Base-by-base conservation (phyloP, 176 grass and related monocot genomes). In the Oryza nivara region DNA sequence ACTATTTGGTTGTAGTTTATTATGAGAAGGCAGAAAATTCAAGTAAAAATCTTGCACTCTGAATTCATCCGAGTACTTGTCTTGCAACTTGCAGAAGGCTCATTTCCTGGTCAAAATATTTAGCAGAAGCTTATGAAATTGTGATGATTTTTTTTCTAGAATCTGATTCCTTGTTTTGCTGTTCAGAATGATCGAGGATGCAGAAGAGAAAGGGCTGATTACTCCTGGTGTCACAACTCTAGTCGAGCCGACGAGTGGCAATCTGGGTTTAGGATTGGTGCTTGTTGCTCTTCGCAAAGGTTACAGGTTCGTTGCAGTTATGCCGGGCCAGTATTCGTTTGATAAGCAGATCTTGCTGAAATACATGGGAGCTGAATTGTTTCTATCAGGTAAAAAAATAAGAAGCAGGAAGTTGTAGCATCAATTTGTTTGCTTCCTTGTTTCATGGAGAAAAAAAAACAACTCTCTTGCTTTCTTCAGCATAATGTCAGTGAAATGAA, bases 141-240 rank as follows among this genome's bases (percentile, higher is more conserved):
- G 0, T 17, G 23, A 73, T 32, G 30, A 9, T 30, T 49, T 72
- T 32, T 32, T 32, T 32, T 3, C 30, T 32, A 32, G 30, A 32
- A 23, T 47, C 19, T 56, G 4, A 51, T 7, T 22, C 16, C 70
- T 1, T 77, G 6, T 65, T 75, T 34, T 44, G 7, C 69, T 89
- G 49, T 82, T 58, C 60, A 96, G 91, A 86, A 96, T 96, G 94
- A 89, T 96, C 49, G 94, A 96, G 83, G 94, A 96, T 91, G 91
- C 91, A 52, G 91, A 96, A 78, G 86, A 91, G 77, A 96, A 87
- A 45, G 91, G 91, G 15, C 67, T 96, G 80, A 91, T 96, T 80
- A 65, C 81, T 61, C 94, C 91, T 75, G 94, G 94, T 15, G 20
- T 84, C 32, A 96, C 86, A 40, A 93, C 91, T 13, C 75, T 93